Percentiles rank a stretch among this genome's conserved stretches.
phyloP scores from a whole-genome alignment of 305 asterid species.

The Fraxinus albicans region DNA sequence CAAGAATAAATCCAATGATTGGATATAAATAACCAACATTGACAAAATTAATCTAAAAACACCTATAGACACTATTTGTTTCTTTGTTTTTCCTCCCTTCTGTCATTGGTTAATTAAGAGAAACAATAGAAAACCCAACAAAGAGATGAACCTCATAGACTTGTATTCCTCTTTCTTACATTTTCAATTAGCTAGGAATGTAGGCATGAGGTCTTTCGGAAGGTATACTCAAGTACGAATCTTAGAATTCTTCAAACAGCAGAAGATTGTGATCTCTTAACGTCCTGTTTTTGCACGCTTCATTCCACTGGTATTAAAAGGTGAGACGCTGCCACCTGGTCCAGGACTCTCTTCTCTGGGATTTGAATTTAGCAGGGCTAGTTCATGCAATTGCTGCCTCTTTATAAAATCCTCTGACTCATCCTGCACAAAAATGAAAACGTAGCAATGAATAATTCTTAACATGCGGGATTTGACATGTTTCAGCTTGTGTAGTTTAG shows the following conservation, averaged over 20 bases:
- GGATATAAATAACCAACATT: constrained; percentile 27
- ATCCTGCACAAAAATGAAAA: constrained; percentile 50
- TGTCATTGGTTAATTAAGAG: constrained; percentile 27
- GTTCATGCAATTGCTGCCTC: constrained; percentile 94
- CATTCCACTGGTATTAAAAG: constrained; percentile 90
- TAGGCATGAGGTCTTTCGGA: constrained; percentile 19
- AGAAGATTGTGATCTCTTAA: constrained; percentile 27
- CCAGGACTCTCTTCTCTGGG: constrained; percentile 87
- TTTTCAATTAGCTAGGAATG: constrained; percentile 25
- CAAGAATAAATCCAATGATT: constrained; percentile 71
- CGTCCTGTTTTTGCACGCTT: constrained; percentile 97
- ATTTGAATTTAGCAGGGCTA: constrained; percentile 82
- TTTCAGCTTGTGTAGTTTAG: neutral
- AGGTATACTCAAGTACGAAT: constrained; percentile 22
- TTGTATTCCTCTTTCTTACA: constrained; percentile 26
- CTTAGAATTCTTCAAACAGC: constrained; percentile 24
- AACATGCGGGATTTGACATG: neutral
- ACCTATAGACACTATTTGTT: constrained; percentile 24
- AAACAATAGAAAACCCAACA: constrained; percentile 34
- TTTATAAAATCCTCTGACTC: constrained; percentile 91
- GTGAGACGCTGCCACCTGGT: constrained; percentile 89
- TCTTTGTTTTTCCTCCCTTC: constrained; percentile 1
- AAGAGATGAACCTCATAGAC: constrained; percentile 24
- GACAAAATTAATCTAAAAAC: constrained; percentile 29
- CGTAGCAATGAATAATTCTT: neutral